phyloP scores from a whole-genome alignment of 1,284 basidiomycete genomes.

The Gomphus bonarii region DNA sequence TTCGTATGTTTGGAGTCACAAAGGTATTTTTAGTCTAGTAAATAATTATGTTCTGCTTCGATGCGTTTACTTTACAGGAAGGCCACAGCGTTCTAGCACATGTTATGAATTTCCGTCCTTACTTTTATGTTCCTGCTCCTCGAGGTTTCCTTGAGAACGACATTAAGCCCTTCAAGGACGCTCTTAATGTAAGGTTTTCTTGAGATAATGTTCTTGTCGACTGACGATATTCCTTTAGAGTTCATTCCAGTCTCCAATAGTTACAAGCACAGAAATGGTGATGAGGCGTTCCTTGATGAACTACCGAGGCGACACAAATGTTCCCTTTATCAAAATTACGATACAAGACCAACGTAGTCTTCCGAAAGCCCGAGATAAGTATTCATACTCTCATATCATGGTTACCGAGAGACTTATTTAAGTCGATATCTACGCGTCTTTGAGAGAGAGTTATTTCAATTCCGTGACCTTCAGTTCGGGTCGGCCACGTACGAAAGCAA shows the following conservation, averaged over 20 bases:
- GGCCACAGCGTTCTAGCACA: constrained; percentile 85
- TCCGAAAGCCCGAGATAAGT: constrained; percentile 85
- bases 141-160: constrained; percentile 71
- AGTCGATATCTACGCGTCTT: constrained; percentile 58
- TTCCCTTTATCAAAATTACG: constrained; percentile 79
- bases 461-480: constrained; percentile 50
- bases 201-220: constrained; percentile 3
- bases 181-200: constrained; percentile 60
- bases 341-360: constrained; percentile 62
- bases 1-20: constrained; percentile 86
- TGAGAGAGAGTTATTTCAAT: constrained; percentile 74
- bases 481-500: constrained; percentile 84
- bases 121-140: constrained; percentile 84
- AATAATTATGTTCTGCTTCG: not conserved
- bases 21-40: constrained; percentile 35
- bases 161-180: constrained; percentile 49
- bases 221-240: not conserved
- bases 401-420: constrained; percentile 12
- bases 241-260: not conserved
- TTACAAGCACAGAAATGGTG: constrained; percentile 42
- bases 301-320: constrained; percentile 71
- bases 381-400: constrained; percentile 2
- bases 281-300: constrained; percentile 75
- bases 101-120: constrained; percentile 76
- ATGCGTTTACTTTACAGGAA: constrained; percentile 29